phyloP scores from a whole-genome alignment of 371 early-diverging fungal genomes.

The Syncephalastrum monosporum region DNA sequence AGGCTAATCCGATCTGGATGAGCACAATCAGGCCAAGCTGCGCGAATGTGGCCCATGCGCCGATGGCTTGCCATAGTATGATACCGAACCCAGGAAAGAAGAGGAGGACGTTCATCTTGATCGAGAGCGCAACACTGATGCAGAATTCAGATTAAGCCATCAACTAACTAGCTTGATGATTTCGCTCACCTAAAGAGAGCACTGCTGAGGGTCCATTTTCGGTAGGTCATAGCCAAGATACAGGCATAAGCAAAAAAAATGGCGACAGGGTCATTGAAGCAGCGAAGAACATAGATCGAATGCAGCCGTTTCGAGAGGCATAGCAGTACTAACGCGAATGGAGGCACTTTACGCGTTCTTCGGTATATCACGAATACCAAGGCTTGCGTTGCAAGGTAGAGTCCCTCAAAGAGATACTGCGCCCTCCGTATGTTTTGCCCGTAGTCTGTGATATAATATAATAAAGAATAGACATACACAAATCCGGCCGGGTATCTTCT shows the following conservation, averaged over 20 bases:
- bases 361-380: slow-evolving; percentile 69
- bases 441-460: slow-evolving; percentile 67
- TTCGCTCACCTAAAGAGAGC: slow-evolving; percentile 60
- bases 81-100: slow-evolving; percentile 86
- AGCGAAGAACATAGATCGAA: slow-evolving; percentile 86
- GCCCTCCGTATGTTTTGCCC: slow-evolving; percentile 71
- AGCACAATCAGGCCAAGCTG: slow-evolving; percentile 44
- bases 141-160: neutral
- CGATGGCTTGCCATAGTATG: slow-evolving; percentile 59
- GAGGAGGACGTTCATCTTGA: slow-evolving; percentile 93
- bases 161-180: too few relatives aligned
- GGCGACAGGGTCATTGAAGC: slow-evolving; percentile 92
- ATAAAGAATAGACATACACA: slow-evolving; percentile 77
- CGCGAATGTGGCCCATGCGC: slow-evolving; percentile 48
- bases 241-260: slow-evolving; percentile 75
- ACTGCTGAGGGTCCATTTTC: slow-evolving; percentile 51
- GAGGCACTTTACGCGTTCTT: slow-evolving; percentile 56
- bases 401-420: slow-evolving; percentile 78
- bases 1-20: slow-evolving; percentile 66
- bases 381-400: slow-evolving; percentile 68
- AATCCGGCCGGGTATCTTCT: slow-evolving; percentile 92
- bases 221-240: slow-evolving; percentile 58
- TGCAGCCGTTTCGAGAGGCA: slow-evolving; percentile 80
- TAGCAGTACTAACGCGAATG: slow-evolving; percentile 59
- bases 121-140: slow-evolving; percentile 74